Conservation (phyloP, 805 yeast species). For the Saccharomycopsis olivae region DNA sequence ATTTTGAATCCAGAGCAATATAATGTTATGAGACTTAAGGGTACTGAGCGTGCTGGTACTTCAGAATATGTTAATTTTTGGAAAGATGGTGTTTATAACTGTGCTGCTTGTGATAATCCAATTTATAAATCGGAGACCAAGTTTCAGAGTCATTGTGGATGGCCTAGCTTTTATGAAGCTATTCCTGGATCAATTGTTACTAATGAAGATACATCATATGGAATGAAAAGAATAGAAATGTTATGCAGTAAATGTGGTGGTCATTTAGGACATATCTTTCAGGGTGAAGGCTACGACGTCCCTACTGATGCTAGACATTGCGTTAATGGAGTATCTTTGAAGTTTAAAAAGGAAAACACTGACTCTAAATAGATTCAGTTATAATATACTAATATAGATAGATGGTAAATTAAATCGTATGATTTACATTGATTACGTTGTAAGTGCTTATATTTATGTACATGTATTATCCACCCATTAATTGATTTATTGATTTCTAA, state of each 20-base stretch:
- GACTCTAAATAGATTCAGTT: neutral
- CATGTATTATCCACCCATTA: no score
- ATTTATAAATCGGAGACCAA: conserved; percentile 71
- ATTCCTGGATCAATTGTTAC: conserved; percentile 66
- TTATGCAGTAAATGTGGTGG: conserved; percentile 83
- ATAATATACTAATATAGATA: no score
- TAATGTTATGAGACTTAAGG: conserved; percentile 53
- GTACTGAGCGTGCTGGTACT: conserved; percentile 36
- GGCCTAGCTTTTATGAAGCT: conserved; percentile 96
- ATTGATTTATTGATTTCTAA: no score
- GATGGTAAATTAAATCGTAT: no score
- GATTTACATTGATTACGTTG: neutral
- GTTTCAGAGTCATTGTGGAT: conserved; percentile 88
- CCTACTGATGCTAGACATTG: conserved; percentile 94
- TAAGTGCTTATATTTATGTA: no score
- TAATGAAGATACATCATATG: conserved; percentile 49
- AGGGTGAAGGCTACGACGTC: conserved; percentile 80
- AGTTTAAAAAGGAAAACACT: no score
- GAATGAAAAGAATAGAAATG: conserved; percentile 86
- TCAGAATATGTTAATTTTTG: conserved; percentile 32
- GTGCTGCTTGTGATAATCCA: conserved; percentile 82
- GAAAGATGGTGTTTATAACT: conserved; percentile 54
- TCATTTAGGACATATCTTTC: conserved; percentile 91
- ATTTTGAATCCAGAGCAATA: conserved; percentile 67
- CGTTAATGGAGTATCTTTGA: conserved; percentile 77